Conservation (phyloP, 164 flowering plant genomes). For the Tetracentron sinense region DNA sequence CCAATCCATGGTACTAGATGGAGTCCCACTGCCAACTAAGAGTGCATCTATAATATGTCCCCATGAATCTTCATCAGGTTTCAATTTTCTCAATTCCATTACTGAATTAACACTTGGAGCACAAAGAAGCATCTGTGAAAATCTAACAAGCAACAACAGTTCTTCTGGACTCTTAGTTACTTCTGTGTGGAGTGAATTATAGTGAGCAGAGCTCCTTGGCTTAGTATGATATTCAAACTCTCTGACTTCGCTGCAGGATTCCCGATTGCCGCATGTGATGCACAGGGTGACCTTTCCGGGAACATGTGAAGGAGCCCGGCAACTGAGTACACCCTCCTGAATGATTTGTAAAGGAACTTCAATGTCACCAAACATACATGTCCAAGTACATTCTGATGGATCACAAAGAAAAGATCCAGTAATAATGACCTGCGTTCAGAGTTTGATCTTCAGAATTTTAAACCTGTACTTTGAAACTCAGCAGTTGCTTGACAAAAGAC, state of each 20-base stretch:
- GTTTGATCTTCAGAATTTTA: conserved; percentile 9
- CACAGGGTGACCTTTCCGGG: conserved; percentile 75
- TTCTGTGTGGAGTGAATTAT: conserved; percentile 28
- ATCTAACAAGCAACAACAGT: conserved; percentile 58
- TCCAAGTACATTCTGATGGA: conserved; percentile 63
- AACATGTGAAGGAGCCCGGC: conserved; percentile 67
- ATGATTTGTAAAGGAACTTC: conserved; percentile 80
- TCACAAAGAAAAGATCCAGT: conserved; percentile 85
- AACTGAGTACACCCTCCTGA: conserved; percentile 77
- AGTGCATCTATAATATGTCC: conserved; percentile 52
- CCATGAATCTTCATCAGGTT: conserved; percentile 57
- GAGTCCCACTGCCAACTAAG: conserved; percentile 49
- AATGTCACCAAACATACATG: conserved; percentile 86
- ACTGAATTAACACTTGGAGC: conserved; percentile 33
- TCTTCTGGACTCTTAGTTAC: conserved; percentile 51
- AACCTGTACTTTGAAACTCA: background rate
- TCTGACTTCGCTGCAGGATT: conserved; percentile 84
- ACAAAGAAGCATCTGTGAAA: conserved; percentile 66
- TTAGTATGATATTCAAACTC: conserved; percentile 77
- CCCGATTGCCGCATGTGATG: conserved; percentile 73
- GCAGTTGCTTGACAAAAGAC: background rate
- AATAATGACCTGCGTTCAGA: conserved; percentile 69
- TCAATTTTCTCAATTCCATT: conserved; percentile 22
- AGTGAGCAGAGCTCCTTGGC: conserved; percentile 20
- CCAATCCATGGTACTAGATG: conserved; percentile 52